Evolutionary conservation across 2,329 filamentous ascomycete genomes (phyloP).

Genomic region (Ceratocystis alfenasii): DNA sequence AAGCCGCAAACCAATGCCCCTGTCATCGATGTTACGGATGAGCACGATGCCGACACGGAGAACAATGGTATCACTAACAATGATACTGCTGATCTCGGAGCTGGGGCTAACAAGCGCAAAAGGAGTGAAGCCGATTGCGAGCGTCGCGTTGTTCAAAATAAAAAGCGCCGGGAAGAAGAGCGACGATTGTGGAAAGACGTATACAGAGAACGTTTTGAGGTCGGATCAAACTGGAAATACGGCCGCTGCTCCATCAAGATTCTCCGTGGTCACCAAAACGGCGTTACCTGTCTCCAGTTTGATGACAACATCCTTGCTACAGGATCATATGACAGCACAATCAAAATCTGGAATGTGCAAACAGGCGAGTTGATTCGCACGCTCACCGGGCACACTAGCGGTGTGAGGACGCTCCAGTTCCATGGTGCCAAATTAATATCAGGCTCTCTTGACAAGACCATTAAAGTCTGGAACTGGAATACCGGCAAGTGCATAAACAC

Average conservation of each 20-base stretch:
- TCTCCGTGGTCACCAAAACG: slow-evolving; percentile 77
- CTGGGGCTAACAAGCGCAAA: slow-evolving; percentile 17
- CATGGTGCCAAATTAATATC: slow-evolving; percentile 85
- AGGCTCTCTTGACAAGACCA: slow-evolving; percentile 72
- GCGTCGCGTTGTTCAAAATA: slow-evolving; percentile 17
- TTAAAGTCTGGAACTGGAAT: slow-evolving; percentile 95
- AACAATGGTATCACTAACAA: neutral
- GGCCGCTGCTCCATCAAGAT: slow-evolving; percentile 74
- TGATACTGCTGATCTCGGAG: neutral
- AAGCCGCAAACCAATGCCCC: slow-evolving; percentile 42
- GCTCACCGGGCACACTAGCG: slow-evolving; percentile 65
- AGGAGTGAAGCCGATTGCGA: slow-evolving; percentile 19
- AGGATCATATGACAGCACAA: slow-evolving; percentile 86
- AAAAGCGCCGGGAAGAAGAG: slow-evolving; percentile 19
- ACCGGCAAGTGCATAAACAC: slow-evolving; percentile 79
- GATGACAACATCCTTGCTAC: slow-evolving; percentile 86
- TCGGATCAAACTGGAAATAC: slow-evolving; percentile 96
- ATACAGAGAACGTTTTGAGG: slow-evolving; percentile 88
- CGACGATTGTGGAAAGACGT: slow-evolving; percentile 74
- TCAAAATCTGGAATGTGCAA: slow-evolving; percentile 93
- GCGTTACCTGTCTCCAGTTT: slow-evolving; percentile 45
- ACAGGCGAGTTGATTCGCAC: slow-evolving; percentile 80
- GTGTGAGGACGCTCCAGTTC: slow-evolving; percentile 83
- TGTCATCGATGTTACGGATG: slow-evolving; percentile 17
- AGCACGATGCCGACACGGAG: slow-evolving; percentile 24